Base-by-base conservation (phyloP, 306 rosid species). In the Inga oerstediana region DNA sequence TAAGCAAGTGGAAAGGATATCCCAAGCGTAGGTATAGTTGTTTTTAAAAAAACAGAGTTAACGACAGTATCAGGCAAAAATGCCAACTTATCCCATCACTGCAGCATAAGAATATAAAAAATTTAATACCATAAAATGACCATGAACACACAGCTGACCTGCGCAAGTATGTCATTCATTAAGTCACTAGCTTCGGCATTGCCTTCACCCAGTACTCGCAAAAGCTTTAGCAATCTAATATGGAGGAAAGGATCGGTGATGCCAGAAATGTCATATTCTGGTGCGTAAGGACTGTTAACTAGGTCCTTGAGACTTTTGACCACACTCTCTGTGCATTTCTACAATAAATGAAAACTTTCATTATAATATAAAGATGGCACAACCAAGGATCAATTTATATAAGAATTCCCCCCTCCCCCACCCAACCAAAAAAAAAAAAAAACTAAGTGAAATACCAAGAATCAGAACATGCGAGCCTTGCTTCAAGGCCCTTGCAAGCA, bases 111-210 rank as follows among this genome's bases (percentile, higher is more conserved):
- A 54, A 62, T 44, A 72, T 48, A 81, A 46, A 51, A 78, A 80
- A 49, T 37, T 85, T 56, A 48, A 84, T 45, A 59, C 56, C 41
- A 82, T 48, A 46, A 81, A 64, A 79, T 35, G 48, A 46, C 22
- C 35, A 32, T 34, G 22, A 34, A 76, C 37, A 54, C 34, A 75
- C 83, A 81, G 85, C 85, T 89, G 37, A 96, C 99, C 97, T 96
- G 99, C 46, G 99, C 99, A 90, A 96, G 99, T 90, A 96, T 92
- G 90, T 96, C 99, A 88, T 94, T 96, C 99, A 96, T 96, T 59
- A 75, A 75, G 76, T 96, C 99, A 82, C 98, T 96, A 82, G 95
- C 95, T 86, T 94, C 97, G 34, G 92, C 92, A 86, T 96, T 93
- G 61, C 97, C 97, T 80, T 96, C 97, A 80, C 99, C 99, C 88